These are phyloP conservation scores for Neonectria faginata DNA, from an alignment of 2,329 filamentous ascomycete species.

Conservation along the genomic window DNA sequence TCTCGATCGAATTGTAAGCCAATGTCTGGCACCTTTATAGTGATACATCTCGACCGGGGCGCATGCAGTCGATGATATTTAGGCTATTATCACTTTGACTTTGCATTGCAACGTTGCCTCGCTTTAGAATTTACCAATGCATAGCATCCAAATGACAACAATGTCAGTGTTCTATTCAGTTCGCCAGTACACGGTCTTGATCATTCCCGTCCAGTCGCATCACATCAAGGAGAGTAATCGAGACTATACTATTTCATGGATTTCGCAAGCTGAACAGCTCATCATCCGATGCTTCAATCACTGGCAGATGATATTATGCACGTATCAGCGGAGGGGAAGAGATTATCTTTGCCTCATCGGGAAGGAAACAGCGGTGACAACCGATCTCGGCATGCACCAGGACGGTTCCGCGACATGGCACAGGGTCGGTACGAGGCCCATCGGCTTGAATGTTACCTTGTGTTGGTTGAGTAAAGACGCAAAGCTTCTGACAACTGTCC, in stretches of 20 bases:
- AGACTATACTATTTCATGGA: neutral
- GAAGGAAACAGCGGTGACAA: neutral
- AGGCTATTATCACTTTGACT: neutral
- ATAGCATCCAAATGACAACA: too few species aligned
- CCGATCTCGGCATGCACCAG: neutral
- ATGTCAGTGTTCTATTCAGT: neutral
- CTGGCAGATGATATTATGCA: neutral
- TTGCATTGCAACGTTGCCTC: too few species aligned
- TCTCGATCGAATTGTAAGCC: too few species aligned
- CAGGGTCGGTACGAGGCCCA: neutral
- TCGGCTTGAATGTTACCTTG: neutral
- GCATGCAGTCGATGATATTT: too few species aligned
- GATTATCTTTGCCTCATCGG: neutral
- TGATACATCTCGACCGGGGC: too few species aligned
- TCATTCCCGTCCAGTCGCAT: neutral
- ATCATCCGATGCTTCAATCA: neutral
- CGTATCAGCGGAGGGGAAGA: neutral
- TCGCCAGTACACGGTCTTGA: too few species aligned
- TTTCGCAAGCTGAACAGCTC: neutral
- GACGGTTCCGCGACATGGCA: neutral
- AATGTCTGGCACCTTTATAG: too few species aligned
- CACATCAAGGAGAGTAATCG: neutral
- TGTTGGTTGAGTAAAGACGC: neutral
- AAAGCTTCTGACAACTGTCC: neutral
- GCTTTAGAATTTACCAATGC: too few species aligned